Evolutionary conservation across 2,329 filamentous ascomycete genomes (phyloP).

Genomic region (Neofusicoccum sp.): DNA sequence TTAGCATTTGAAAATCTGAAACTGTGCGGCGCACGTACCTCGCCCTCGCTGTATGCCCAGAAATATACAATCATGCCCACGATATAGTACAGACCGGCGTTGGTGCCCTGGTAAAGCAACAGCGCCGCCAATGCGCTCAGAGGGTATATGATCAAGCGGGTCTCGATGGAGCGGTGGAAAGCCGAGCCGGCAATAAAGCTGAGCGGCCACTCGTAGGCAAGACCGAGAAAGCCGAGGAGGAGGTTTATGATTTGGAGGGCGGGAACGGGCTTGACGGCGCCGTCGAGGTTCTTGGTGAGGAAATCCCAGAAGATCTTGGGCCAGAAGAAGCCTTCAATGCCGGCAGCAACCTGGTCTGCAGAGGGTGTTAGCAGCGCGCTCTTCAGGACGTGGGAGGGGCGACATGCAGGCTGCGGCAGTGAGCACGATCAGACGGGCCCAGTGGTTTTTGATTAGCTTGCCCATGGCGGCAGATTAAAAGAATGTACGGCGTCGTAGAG

Average conservation of each 20-base stretch:
- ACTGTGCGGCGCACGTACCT: constrained; percentile 60
- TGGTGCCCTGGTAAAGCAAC: constrained; percentile 88
- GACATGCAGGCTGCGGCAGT: constrained; percentile 73
- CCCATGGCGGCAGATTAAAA: constrained; percentile 62
- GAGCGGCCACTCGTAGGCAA: constrained; percentile 91
- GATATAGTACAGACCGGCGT: constrained; percentile 87
- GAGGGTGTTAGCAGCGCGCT: constrained; percentile 13
- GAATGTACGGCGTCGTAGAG: constrained; percentile 7
- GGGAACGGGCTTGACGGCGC: constrained; percentile 81
- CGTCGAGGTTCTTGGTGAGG: constrained; percentile 83
- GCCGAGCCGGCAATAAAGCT: constrained; percentile 67
- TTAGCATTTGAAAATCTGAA: constrained; percentile 19
- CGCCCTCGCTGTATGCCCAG: constrained; percentile 95
- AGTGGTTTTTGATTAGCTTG: constrained; percentile 99
- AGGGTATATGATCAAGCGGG: constrained; percentile 78
- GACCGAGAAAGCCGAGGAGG: constrained; percentile 70
- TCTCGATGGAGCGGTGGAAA: constrained; percentile 84
- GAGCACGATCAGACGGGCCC: constrained; percentile 90
- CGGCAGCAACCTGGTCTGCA: constrained; percentile 80
- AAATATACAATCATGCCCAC: constrained; percentile 87
- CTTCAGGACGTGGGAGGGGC: not conserved
- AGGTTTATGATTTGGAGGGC: constrained; percentile 88
- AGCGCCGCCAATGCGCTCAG: constrained; percentile 70
- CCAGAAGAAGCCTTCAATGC: constrained; percentile 91
- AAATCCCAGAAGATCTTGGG: constrained; percentile 99